Conservation (phyloP, 2,329 filamentous ascomycete species). For the Hortaea sp. region DNA sequence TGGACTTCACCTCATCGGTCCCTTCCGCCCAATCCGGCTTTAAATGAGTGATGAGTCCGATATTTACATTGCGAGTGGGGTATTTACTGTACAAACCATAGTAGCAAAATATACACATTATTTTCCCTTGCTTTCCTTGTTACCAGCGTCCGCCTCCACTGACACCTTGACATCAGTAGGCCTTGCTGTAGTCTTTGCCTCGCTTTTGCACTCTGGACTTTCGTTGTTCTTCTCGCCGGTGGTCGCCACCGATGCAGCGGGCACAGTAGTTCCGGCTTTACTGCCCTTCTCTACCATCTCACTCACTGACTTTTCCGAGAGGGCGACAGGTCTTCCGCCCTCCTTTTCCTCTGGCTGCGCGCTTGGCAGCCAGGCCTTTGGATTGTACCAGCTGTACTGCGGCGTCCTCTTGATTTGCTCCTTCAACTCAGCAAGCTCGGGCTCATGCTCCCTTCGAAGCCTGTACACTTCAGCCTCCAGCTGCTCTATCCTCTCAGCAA, state of each 20-base stretch:
- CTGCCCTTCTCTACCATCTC: neutral
- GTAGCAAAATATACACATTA: constrained; percentile 8
- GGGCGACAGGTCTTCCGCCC: neutral
- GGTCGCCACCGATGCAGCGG: no score
- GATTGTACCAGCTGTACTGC: constrained; percentile 21
- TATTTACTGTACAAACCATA: constrained; percentile 10
- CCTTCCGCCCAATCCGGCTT: no score
- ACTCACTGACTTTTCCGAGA: constrained; percentile 8
- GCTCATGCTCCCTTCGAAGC: constrained; percentile 23
- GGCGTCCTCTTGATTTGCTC: constrained; percentile 22
- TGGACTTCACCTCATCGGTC: no score
- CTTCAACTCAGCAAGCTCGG: constrained; percentile 24
- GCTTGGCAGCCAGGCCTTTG: constrained; percentile 15
- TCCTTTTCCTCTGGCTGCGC: constrained; percentile 9
- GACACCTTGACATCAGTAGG: constrained; percentile 2
- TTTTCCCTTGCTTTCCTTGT: constrained; percentile 13
- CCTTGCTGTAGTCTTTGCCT: neutral
- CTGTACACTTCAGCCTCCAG: constrained; percentile 41
- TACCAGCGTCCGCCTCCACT: constrained; percentile 12
- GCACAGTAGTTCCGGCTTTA: neutral
- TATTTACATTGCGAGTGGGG: constrained; percentile 7
- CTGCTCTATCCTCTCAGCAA: constrained; percentile 48
- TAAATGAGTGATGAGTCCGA: no score
- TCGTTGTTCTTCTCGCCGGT: neutral
- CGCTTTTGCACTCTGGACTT: neutral